Conservation (phyloP, 2,329 filamentous ascomycete genomes). For the Alternaria gaisen region DNA sequence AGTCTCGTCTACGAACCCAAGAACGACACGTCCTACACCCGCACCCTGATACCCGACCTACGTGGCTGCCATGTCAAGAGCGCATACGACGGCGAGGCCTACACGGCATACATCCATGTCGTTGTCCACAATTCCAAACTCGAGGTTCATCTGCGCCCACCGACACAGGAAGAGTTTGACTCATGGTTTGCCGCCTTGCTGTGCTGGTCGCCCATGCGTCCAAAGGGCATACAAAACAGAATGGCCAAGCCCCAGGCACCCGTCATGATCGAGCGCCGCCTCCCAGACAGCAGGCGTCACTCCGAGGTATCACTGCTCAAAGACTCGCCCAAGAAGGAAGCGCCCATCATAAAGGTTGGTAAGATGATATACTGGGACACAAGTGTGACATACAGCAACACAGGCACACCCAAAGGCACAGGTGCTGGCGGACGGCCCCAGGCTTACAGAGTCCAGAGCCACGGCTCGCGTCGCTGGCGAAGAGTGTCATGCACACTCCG, state of each 20-base stretch:
- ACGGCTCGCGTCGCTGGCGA: constrained; percentile 76
- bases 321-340: constrained; percentile 72
- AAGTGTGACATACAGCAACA: constrained; percentile 61
- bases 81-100: constrained; percentile 57
- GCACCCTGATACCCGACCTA: constrained; percentile 75
- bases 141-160: constrained; percentile 72
- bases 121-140: constrained; percentile 64
- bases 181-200: constrained; percentile 82
- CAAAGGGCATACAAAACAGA: constrained; percentile 64
- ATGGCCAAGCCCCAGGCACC: constrained; percentile 61
- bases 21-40: constrained; percentile 68
- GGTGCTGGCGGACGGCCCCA: constrained; percentile 55
- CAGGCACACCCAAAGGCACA: constrained; percentile 45
- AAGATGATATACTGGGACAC: constrained; percentile 76
- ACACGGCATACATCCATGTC: constrained; percentile 61
- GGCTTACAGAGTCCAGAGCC: constrained; percentile 64
- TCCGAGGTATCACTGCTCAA: constrained; percentile 65
- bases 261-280: constrained; percentile 46
- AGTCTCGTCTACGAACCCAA: constrained; percentile 78
- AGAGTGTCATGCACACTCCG: constrained; percentile 91
- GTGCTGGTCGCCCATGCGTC: constrained; percentile 80
- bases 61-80: constrained; percentile 74
- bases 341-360: constrained; percentile 88
- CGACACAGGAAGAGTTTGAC: constrained; percentile 72
- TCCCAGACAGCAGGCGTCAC: constrained; percentile 56